A percentile compares a stretch with the other conserved stretches of the same genome.
Evolutionary conservation across 345 rosid genomes (phyloP).

Genomic region (Bruguiera gymnorhiza): DNA sequence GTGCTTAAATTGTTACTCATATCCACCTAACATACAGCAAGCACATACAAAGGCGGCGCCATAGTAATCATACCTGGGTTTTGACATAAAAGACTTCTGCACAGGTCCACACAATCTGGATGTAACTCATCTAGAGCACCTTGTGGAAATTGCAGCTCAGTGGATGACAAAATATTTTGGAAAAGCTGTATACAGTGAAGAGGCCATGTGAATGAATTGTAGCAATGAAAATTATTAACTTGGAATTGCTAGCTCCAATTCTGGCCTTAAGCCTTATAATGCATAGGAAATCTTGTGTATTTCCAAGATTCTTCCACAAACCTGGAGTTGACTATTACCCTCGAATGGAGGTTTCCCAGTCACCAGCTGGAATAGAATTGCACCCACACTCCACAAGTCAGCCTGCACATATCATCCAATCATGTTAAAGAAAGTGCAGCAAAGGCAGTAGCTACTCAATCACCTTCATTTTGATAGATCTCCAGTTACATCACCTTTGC

Average conservation of each 20-base stretch:
- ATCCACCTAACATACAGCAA: background rate
- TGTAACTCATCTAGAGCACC: conserved; percentile 49
- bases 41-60: background rate
- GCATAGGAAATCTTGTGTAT: background rate
- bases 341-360: conserved; percentile 78
- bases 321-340: conserved; percentile 72
- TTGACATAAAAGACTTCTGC: conserved; percentile 61
- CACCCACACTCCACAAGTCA: conserved; percentile 92
- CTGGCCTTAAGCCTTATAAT: conserved; percentile 7
- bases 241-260: background rate
- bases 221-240: conserved; percentile 9
- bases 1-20: background rate
- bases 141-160: conserved; percentile 67
- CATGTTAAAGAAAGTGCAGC: background rate
- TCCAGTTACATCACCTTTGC: conserved; percentile 60
- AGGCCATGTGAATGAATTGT: conserved; percentile 11
- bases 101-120: conserved; percentile 74
- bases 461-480: background rate
- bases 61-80: conserved; percentile 51
- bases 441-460: background rate
- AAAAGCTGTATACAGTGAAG: conserved; percentile 54
- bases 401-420: conserved; percentile 46
- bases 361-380: conserved; percentile 74
- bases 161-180: conserved; percentile 61
- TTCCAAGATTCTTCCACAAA: conserved; percentile 15